phyloP scores from a whole-genome alignment of 257 asterid genomes.

The Capsicum pubescens region DNA sequence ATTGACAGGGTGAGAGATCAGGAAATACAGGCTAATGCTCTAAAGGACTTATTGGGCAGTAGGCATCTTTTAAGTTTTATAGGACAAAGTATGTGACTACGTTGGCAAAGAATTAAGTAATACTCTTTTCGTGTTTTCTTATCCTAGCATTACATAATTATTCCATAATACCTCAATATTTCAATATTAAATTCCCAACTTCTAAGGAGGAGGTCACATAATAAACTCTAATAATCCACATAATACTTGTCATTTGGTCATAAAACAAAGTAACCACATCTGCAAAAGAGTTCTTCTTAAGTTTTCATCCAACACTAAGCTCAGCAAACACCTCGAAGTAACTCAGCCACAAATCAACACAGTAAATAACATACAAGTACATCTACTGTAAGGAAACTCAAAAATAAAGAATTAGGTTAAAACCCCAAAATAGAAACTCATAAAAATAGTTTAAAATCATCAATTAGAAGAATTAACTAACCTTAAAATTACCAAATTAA shows the following conservation, averaged over 20 bases:
- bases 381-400: background rate
- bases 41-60: background rate
- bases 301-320: background rate
- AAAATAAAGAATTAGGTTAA: too few relatives aligned
- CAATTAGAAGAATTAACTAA: too few relatives aligned
- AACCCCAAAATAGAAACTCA: too few relatives aligned
- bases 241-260: constrained; percentile 2
- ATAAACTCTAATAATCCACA: background rate
- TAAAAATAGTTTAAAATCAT: too few relatives aligned
- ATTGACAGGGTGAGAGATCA: background rate
- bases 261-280: background rate
- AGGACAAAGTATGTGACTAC: background rate
- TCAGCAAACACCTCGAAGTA: background rate
- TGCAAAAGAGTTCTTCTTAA: background rate
- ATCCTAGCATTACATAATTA: constrained; percentile 22
- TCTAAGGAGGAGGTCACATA: background rate
- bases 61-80: background rate
- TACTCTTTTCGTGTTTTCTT: background rate
- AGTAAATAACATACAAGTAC: constrained; percentile 9
- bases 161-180: background rate
- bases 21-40: background rate
- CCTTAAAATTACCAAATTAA: too few relatives aligned
- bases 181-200: background rate
- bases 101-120: background rate
- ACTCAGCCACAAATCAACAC: background rate